Evolutionary conservation across 495 filamentous ascomycete genomes (phyloP).

Genomic region (Mytilinidion resinicola): DNA sequence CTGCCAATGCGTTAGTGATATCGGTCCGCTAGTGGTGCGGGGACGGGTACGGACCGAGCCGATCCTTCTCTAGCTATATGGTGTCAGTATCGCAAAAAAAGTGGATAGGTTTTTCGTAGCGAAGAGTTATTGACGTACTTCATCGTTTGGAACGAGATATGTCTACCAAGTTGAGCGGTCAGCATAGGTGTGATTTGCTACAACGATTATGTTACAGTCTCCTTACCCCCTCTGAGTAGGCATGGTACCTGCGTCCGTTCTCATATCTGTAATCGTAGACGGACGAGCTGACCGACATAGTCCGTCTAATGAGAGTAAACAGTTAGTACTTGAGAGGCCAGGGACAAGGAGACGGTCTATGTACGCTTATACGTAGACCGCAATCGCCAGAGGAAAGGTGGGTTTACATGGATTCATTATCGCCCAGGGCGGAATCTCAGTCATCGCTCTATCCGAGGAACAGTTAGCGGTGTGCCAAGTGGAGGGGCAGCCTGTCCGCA

Average conservation of each 20-base stretch:
- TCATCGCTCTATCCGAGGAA: not conserved
- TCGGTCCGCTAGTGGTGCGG: too few relatives aligned
- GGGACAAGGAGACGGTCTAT: too few relatives aligned
- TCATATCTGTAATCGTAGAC: slow-evolving; percentile 32
- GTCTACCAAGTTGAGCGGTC: slow-evolving; percentile 23
- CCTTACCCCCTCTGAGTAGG: slow-evolving; percentile 52
- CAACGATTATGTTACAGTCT: too few relatives aligned
- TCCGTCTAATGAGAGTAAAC: slow-evolving; percentile 2
- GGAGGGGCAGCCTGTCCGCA: not conserved
- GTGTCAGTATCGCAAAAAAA: too few relatives aligned
- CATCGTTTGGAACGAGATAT: slow-evolving; percentile 53
- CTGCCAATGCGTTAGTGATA: not conserved
- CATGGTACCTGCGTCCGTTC: slow-evolving; percentile 53
- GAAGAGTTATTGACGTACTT: slow-evolving; percentile 24
- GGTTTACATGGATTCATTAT: not conserved
- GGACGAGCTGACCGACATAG: slow-evolving; percentile 18
- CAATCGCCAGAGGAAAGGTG: not conserved
- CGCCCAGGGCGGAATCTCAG: not conserved
- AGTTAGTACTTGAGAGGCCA: too few relatives aligned
- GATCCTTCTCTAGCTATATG: slow-evolving; percentile 40
- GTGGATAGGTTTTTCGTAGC: too few relatives aligned
- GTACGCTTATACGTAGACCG: too few relatives aligned
- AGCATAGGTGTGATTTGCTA: too few relatives aligned
- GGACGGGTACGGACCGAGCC: slow-evolving; percentile 34
- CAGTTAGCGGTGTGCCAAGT: not conserved